Base-by-base conservation (phyloP, 2,329 filamentous ascomycete species). In the Chlorencoelia australis region DNA sequence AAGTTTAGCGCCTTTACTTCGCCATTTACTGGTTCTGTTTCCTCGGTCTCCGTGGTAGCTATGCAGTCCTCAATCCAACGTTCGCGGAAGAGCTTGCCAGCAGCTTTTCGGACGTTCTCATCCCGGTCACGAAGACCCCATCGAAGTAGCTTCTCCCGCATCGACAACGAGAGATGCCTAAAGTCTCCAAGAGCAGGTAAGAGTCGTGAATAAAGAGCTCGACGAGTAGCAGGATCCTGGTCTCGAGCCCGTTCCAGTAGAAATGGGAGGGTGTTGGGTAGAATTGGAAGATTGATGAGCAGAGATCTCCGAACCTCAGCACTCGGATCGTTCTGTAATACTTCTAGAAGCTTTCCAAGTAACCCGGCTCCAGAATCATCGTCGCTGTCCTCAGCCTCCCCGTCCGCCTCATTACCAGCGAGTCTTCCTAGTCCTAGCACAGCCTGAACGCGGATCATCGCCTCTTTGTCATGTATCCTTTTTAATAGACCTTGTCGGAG, bases 31-130 rank as follows among this genome's bases (percentile, higher is more conserved):
- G 52, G 50, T 11, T 62, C 62, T 4, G 70, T 68, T 31, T 70
- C 69, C 19, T 71, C 71, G 7, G 71, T 64, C 25, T 75, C 73
- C 6, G 69, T 65, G 1, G 73, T 68, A 2, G 80, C 80, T 5
- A 83, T 87, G 51, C 88, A 95, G 54, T 96, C 86, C 55, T 96
- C 89, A 43, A 98, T 89, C 91, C 91, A 98, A n/a, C 86, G 76
- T 54, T 95, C 88, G 43, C 82, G 78, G 63, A 98, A 98, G 5
- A 96, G 68, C 30, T 84, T 80, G 6, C 83, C 86, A 3, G 91
- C 84, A 7, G 89, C 89, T 58, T 94, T 94, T 35, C 88, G 78
- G 9, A 98, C 91, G 49, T 82, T 86, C 48, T 96, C 89, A 48
- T 98, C 91, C 59, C 91, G 76, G 57, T 98, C 91, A 25, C 88